Evolutionary conservation across 805 yeast genomes (phyloP).

Genomic region (Wickerhamiella dianesei): DNA sequence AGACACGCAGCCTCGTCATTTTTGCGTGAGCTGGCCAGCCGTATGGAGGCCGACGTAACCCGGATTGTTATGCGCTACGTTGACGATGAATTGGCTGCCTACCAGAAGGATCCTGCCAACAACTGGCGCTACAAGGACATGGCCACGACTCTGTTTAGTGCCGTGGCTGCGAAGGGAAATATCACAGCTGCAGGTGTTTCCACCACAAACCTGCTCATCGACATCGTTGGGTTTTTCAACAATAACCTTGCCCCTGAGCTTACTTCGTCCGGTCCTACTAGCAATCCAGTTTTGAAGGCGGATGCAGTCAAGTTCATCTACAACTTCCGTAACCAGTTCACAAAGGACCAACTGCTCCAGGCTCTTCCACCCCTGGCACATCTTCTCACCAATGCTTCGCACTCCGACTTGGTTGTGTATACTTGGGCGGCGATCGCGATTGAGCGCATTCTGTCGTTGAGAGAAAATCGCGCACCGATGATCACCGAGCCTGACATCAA

Average conservation of each 20-base stretch:
- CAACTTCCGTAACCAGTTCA: slow-evolving; percentile 82
- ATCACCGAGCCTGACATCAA: slow-evolving; percentile 64
- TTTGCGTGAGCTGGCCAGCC: slow-evolving; percentile 69
- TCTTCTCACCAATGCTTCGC: slow-evolving; percentile 40
- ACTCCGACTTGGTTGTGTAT: slow-evolving; percentile 60
- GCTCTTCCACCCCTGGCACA: slow-evolving; percentile 66
- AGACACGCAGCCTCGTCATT: slow-evolving; percentile 89
- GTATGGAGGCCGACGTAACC: slow-evolving; percentile 62
- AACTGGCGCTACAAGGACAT: slow-evolving; percentile 83
- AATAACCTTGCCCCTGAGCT: slow-evolving; percentile 74
- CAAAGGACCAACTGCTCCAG: slow-evolving; percentile 66
- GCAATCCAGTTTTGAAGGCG: slow-evolving; percentile 66
- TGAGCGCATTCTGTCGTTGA: slow-evolving; percentile 72
- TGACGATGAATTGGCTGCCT: slow-evolving; percentile 45
- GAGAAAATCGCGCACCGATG: slow-evolving; percentile 38
- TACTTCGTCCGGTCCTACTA: slow-evolving; percentile 29
- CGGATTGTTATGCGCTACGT: slow-evolving; percentile 61
- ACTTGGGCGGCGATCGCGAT: slow-evolving; percentile 90
- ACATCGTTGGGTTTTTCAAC: slow-evolving; percentile 75
- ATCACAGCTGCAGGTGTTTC: slow-evolving; percentile 79
- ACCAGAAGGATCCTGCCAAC: slow-evolving; percentile 29
- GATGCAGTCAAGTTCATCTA: slow-evolving; percentile 88
- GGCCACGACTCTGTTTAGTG: slow-evolving; percentile 71
- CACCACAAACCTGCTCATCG: slow-evolving; percentile 69
- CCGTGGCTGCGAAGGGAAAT: slow-evolving; percentile 83